Evolutionary conservation across 768 basidiomycete genomes (phyloP).

Genomic region (Hericium rajendrae): DNA sequence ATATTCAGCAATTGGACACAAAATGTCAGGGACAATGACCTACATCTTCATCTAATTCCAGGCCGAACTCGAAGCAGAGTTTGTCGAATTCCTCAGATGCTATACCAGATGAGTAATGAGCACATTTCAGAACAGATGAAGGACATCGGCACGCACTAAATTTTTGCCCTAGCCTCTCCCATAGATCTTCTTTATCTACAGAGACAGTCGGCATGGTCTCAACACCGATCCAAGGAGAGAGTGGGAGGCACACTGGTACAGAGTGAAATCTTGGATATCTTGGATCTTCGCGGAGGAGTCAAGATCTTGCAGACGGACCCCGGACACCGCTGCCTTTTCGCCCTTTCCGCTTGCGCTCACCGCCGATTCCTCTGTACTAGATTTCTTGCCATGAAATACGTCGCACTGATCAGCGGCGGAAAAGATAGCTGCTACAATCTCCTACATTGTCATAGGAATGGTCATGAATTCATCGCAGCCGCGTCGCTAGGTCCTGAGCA

Average conservation of each 20-base stretch:
- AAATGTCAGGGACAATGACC: constrained; percentile 8
- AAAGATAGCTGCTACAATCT: constrained; percentile 98
- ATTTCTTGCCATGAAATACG: constrained; percentile 63
- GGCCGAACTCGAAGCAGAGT: constrained; percentile 93
- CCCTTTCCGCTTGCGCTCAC: background rate
- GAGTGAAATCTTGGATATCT: background rate
- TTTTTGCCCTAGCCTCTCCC: constrained; percentile 69
- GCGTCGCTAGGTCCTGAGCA: constrained; percentile 78
- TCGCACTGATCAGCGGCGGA: constrained; percentile 91
- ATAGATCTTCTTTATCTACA: constrained; percentile 93
- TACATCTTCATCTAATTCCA: constrained; percentile 98
- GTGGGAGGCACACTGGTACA: background rate
- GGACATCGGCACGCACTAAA: constrained; percentile 48
- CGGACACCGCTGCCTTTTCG: background rate
- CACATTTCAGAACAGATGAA: constrained; percentile 7
- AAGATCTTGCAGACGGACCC: background rate
- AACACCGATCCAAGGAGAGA: background rate
- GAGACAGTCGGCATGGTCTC: constrained; percentile 82
- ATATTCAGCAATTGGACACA: background rate
- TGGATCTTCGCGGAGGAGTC: background rate
- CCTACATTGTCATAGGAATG: constrained; percentile 76
- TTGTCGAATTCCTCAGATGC: constrained; percentile 92
- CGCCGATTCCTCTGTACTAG: background rate
- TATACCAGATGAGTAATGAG: constrained; percentile 25
- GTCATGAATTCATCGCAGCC: constrained; percentile 80